These are phyloP conservation scores for Chionographis japonica DNA, from an alignment of 106 monocot genomes.

Conservation along the genomic window DNA sequence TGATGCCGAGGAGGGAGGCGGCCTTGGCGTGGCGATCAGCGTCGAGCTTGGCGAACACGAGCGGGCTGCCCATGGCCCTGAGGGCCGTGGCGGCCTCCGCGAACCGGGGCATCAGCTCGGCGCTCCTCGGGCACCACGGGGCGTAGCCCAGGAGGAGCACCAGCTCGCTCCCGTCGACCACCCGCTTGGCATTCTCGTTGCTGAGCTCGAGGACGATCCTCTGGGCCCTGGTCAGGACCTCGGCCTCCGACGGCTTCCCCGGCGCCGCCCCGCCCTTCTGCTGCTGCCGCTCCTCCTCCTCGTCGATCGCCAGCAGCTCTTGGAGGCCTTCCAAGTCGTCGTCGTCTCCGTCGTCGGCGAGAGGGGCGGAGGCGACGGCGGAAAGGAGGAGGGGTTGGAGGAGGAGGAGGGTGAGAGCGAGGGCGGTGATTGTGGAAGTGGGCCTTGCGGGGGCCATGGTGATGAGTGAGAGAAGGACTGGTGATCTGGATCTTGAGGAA, in stretches of 20 bases:
- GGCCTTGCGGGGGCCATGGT: no score
- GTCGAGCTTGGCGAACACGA: conserved; percentile 88
- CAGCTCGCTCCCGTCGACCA: conserved; percentile 55
- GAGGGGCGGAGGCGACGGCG: background rate
- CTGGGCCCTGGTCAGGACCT: conserved; percentile 63
- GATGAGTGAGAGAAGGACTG: no score
- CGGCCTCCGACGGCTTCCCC: conserved; percentile 31
- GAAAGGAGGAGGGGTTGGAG: conserved; percentile 7
- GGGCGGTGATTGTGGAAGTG: background rate
- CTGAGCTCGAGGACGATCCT: conserved; percentile 65
- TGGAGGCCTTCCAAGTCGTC: conserved; percentile 62
- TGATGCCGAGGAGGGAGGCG: conserved; percentile 54
- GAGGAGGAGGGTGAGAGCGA: conserved; percentile 18
- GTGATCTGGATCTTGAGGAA: no score
- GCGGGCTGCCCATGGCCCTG: conserved; percentile 50
- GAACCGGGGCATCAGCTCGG: conserved; percentile 89
- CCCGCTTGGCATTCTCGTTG: conserved; percentile 66
- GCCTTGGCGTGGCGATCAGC: conserved; percentile 76
- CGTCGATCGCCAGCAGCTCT: conserved; percentile 81
- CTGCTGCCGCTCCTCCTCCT: conserved; percentile 56
- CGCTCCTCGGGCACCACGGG: conserved; percentile 82
- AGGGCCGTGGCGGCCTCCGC: conserved; percentile 70
- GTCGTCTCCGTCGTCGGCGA: conserved; percentile 10
- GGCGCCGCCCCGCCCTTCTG: background rate
- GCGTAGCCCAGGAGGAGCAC: conserved; percentile 81